A percentile compares a stretch with the other conserved stretches of the same genome.
Evolutionary conservation across 805 yeast genomes (phyloP).

Genomic region (Candida ulmi): DNA sequence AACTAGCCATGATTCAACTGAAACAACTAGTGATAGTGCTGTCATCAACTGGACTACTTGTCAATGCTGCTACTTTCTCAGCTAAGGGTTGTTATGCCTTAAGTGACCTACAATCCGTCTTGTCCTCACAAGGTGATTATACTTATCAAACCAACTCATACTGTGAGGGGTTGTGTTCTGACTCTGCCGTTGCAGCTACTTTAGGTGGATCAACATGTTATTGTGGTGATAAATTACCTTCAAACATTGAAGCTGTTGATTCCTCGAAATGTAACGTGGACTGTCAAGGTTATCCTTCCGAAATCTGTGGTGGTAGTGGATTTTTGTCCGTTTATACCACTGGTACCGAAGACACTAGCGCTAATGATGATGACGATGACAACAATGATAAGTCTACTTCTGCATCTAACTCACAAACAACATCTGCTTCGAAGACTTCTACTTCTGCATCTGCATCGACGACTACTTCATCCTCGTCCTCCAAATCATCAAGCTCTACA

Average conservation of each 20-base stretch:
- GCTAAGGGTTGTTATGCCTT: not conserved
- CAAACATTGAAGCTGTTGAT: slow-evolving; percentile 22
- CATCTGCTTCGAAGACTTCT: slow-evolving; percentile 4
- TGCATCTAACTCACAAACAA: slow-evolving; percentile 1
- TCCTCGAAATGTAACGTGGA: slow-evolving; percentile 32
- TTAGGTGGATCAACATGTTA: slow-evolving; percentile 53
- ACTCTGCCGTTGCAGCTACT: slow-evolving; percentile 44
- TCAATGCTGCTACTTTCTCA: not conserved
- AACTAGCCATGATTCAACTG: too few species aligned
- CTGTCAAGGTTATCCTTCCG: slow-evolving; percentile 61
- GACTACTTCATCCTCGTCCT: not conserved
- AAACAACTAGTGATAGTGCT: not conserved
- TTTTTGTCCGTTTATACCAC: slow-evolving; percentile 40
- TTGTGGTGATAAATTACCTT: slow-evolving; percentile 52
- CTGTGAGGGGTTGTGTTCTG: slow-evolving; percentile 48
- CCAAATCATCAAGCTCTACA: not conserved
- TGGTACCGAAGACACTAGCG: slow-evolving; percentile 21
- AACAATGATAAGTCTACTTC: slow-evolving; percentile 1
- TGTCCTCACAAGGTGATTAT: slow-evolving; percentile 34
- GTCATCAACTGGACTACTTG: not conserved
- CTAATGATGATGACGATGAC: too few species aligned
- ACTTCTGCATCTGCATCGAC: slow-evolving; percentile 6
- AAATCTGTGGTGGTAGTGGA: slow-evolving; percentile 58
- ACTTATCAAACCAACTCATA: slow-evolving; percentile 54
- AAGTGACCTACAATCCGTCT: slow-evolving; percentile 17